These are phyloP conservation scores for Debaryomycetaceae sp. DNA, from an alignment of 1,139 yeast genomes.

Conservation along the genomic window DNA sequence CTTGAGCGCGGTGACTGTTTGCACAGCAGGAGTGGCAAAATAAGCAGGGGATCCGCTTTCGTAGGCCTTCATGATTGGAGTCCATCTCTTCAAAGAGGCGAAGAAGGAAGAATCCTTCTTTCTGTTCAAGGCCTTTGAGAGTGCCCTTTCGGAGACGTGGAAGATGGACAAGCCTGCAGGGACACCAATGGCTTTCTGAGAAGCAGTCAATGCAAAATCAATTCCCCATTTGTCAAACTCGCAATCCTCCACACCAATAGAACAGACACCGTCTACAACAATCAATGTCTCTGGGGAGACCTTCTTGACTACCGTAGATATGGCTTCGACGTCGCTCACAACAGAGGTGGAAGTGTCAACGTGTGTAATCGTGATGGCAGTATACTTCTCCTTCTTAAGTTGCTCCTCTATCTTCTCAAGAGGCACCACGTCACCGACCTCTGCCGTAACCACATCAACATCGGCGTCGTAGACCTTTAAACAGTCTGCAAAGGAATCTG, in stretches of 20 bases:
- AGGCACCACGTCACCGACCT: slow-evolving; percentile 70
- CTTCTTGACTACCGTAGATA: slow-evolving; percentile 58
- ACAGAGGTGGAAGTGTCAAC: slow-evolving; percentile 97
- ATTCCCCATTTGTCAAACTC: slow-evolving; percentile 89
- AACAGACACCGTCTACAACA: slow-evolving; percentile 92
- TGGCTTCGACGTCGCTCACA: slow-evolving; percentile 63
- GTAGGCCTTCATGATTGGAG: slow-evolving; percentile 84
- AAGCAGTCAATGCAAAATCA: slow-evolving; percentile 85
- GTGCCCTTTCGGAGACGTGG: slow-evolving; percentile 72
- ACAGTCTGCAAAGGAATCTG: slow-evolving; percentile 82
- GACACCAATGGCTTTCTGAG: slow-evolving; percentile 93
- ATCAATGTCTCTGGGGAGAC: slow-evolving; percentile 77
- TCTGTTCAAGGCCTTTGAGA: slow-evolving; percentile 55
- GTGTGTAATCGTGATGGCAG: slow-evolving; percentile 82
- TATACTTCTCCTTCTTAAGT: slow-evolving; percentile 50
- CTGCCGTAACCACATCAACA: slow-evolving; percentile 65
- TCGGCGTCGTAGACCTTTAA: slow-evolving; percentile 69
- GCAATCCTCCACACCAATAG: slow-evolving; percentile 83
- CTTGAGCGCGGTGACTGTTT: slow-evolving; percentile 76
- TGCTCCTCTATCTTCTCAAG: slow-evolving; percentile 53
- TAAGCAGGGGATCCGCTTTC: slow-evolving; percentile 81
- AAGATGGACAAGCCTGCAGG: slow-evolving; percentile 89
- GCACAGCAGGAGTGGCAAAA: slow-evolving; percentile 94
- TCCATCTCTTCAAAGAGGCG: slow-evolving; percentile 81
- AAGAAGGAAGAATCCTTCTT: slow-evolving; percentile 61